phyloP scores from a whole-genome alignment of 371 early-diverging fungal species.

The Apophysomyces ossiformis region DNA sequence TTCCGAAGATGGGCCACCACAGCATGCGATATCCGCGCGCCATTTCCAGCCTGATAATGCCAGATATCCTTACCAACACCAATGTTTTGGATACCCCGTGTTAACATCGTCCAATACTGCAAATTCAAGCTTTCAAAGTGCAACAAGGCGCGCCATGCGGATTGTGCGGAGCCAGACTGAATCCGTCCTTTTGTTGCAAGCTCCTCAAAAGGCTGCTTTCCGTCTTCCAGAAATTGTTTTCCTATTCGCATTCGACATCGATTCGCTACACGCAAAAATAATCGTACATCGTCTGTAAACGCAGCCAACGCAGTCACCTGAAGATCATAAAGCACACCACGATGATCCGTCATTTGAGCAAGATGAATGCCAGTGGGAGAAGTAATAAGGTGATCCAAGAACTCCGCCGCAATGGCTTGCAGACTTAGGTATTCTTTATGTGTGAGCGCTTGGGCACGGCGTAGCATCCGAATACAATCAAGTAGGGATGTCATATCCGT shows the following conservation, averaged over 20 bases:
- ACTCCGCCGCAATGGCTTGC: conserved; percentile 57
- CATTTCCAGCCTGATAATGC: conserved; percentile 37
- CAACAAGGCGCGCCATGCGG: conserved; percentile 10
- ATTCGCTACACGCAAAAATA: conserved; percentile 65
- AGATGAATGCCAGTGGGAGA: conserved; percentile 64
- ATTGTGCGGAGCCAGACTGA: conserved; percentile 3
- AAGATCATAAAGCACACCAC: conserved; percentile 67
- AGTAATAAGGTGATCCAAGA: conserved; percentile 63
- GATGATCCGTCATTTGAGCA: conserved; percentile 67
- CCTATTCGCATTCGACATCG: conserved; percentile 67
- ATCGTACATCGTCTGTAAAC: conserved; percentile 65
- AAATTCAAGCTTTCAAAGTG: conserved; percentile 52
- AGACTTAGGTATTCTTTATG: conserved; percentile 70
- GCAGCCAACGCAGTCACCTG: conserved; percentile 67
- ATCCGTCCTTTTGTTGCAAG: conserved; percentile 7
- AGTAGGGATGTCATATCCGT: conserved; percentile 57
- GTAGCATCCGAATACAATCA: conserved; percentile 61
- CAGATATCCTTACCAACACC: conserved; percentile 39
- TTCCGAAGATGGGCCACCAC: conserved; percentile 28
- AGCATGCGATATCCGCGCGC: conserved; percentile 29
- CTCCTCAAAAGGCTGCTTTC: conserved; percentile 49
- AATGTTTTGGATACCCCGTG: conserved; percentile 50
- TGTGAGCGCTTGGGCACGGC: conserved; percentile 58
- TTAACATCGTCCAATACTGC: conserved; percentile 57
- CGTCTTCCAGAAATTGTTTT: conserved; percentile 46